These are phyloP conservation scores for Saccharomycopsis malanga DNA, from an alignment of 805 yeast species.

Conservation along the genomic window DNA sequence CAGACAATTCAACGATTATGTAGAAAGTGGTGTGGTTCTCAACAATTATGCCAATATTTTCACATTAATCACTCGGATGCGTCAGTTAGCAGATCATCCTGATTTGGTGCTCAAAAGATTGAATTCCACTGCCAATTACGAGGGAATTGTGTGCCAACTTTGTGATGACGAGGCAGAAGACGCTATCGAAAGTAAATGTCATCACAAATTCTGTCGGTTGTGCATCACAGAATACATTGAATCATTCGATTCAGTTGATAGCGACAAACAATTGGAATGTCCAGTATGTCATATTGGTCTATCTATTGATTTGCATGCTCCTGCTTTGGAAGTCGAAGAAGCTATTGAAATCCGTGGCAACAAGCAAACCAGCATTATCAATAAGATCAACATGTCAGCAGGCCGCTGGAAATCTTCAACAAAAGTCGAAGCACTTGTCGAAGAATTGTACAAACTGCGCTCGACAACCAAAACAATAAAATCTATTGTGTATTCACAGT, in stretches of 20 bases:
- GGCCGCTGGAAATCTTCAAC: conserved; percentile 93
- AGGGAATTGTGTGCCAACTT: conserved; percentile 71
- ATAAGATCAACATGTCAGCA: conserved; percentile 70
- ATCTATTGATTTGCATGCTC: conserved; percentile 82
- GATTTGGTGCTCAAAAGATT: conserved; percentile 80
- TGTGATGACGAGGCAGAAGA: conserved; percentile 99
- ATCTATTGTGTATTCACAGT: conserved; percentile 95
- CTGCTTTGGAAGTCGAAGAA: conserved; percentile 68
- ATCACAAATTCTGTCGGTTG: conserved; percentile 86
- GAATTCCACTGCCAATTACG: conserved; percentile 33
- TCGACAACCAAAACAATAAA: conserved; percentile 86
- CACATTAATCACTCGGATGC: conserved; percentile 92
- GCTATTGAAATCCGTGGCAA: conserved; percentile 43
- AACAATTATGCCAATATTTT: conserved; percentile 97
- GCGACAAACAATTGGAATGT: conserved; percentile 56
- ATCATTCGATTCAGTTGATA: conserved; percentile 42
- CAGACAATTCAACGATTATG: conserved; percentile 85
- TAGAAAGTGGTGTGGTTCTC: conserved; percentile 91
- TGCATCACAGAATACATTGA: conserved; percentile 89
- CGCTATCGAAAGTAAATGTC: conserved; percentile 91
- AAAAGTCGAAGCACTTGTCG: conserved; percentile 92
- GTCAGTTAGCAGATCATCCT: conserved; percentile 98
- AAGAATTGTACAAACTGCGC: conserved; percentile 79
- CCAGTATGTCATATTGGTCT: conserved; percentile 95
- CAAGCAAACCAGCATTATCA: conserved; percentile 62